These are phyloP conservation scores for Camelina laxa DNA, from an alignment of 345 rosid species.

Conservation along the genomic window DNA sequence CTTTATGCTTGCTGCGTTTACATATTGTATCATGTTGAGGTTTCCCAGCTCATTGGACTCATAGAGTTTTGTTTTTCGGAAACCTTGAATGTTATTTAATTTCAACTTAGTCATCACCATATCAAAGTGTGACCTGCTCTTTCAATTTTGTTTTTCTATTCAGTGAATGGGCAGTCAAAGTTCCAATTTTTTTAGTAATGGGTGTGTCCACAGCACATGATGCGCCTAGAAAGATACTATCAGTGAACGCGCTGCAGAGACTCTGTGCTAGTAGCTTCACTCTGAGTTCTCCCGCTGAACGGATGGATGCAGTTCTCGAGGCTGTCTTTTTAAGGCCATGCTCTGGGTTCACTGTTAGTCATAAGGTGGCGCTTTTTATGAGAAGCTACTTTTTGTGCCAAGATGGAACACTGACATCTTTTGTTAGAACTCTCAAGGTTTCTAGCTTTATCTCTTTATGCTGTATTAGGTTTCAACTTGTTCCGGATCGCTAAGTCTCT, in stretches of 20 bases:
- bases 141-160: slow-evolving; percentile 21
- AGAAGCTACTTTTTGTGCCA: slow-evolving; percentile 76
- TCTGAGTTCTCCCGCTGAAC: slow-evolving; percentile 77
- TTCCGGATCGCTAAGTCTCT: slow-evolving; percentile 10
- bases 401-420: slow-evolving; percentile 90
- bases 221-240: slow-evolving; percentile 64
- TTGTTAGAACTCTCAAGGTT: slow-evolving; percentile 89
- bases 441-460: slow-evolving; percentile 30
- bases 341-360: slow-evolving; percentile 76
- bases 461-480: slow-evolving; percentile 23
- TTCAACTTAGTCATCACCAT: not conserved
- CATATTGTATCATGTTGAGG: not conserved
- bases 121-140: slow-evolving; percentile 16
- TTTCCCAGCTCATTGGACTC: not conserved
- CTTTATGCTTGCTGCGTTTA: slow-evolving; percentile 9
- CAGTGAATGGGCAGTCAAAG: slow-evolving; percentile 89
- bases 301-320: slow-evolving; percentile 83
- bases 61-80: not conserved
- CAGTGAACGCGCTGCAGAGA: slow-evolving; percentile 64
- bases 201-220: slow-evolving; percentile 91
- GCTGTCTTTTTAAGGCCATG: slow-evolving; percentile 76
- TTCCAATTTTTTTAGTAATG: slow-evolving; percentile 78
- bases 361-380: slow-evolving; percentile 73
- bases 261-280: slow-evolving; percentile 70
- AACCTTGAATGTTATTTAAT: not conserved